Evolutionary conservation across 202 grass and related monocot species (phyloP), one percentile per base, ranked within the genome.

Genomic region (Cymbopogon flexuosus): DNA sequence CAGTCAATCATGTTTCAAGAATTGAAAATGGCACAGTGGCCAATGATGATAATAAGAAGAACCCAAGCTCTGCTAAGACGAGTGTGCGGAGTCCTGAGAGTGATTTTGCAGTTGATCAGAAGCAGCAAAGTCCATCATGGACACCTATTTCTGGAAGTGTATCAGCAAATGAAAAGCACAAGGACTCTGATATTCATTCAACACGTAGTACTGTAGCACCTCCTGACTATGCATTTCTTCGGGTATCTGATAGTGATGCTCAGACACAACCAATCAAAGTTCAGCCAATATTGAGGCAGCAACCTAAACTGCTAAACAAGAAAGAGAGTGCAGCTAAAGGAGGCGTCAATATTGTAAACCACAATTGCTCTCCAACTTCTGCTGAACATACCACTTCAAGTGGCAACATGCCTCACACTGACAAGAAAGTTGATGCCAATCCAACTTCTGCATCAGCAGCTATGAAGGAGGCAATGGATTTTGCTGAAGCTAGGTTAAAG

Each of bases 381-480:
- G 37, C 15, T 75, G 87, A 27, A 42, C 14, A 52, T 54, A 13
- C 36, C 30, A n/a, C 33, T 74, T 62, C 46, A 86, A 83, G n/a
- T 61, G 86, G 33, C 42, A 70, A 13, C 12, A n/a, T 15, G 11
- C 41, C 68, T 65, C 83, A 73, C 35, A 56, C 15, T 57, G 79
- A 83, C 71, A 89, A 51, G 76, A 86, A 72, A 75, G 42, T 75
- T 83, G 83, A 95, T 62, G 72, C 49, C 72, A 87, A 85, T 73
- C 83, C 85, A 61, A 85, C 49, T 87, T 90, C 88, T 54, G 88
- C 93, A 86, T 86, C 93, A 81, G 80, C 84, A 34, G 85, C 89
- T 80, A 93, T 99, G 87, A 96, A 96, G 56, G 88, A 96, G 84
- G 96, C 96, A 74, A 99, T 99, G 92, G 89, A 91, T 85, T 86